Percentiles rank a stretch among this genome's conserved stretches.
These are phyloP conservation scores for Leccinum pachyderme DNA, from an alignment of 1,284 basidiomycete genomes.

Conservation along the genomic window DNA sequence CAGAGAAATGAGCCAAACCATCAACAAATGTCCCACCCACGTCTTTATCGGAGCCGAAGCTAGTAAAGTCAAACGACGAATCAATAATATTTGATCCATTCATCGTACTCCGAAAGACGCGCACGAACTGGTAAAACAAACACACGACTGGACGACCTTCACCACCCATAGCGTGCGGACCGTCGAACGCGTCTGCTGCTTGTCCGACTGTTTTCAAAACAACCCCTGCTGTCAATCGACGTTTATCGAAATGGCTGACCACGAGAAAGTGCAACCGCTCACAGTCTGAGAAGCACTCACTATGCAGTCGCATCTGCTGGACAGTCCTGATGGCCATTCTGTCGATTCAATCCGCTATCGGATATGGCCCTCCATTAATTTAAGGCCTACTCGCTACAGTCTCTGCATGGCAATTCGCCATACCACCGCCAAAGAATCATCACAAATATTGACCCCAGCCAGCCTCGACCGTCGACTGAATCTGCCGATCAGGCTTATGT, in stretches of 20 bases:
- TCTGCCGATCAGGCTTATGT: neutral
- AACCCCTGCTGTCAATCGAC: neutral
- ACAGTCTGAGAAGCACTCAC: too few species aligned
- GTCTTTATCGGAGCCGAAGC: conserved; percentile 9
- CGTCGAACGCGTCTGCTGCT: conserved; percentile 32
- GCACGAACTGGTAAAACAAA: conserved; percentile 18
- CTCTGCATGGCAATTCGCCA: neutral
- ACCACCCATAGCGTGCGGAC: conserved; percentile 22
- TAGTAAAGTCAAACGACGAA: conserved; percentile 11
- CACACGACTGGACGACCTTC: conserved; percentile 24
- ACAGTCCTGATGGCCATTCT: neutral
- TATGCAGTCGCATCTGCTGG: too few species aligned
- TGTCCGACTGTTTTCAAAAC: conserved; percentile 25
- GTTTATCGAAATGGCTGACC: conserved; percentile 14
- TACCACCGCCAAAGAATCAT: neutral
- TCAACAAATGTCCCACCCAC: too few species aligned
- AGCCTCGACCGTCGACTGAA: neutral
- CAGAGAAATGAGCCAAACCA: too few species aligned
- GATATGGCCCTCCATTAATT: too few species aligned
- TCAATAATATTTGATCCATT: conserved; percentile 8
- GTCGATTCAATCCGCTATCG: neutral
- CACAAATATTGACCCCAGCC: neutral
- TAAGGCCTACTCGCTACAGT: too few species aligned
- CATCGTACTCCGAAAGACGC: neutral
- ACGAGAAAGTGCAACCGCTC: neutral